A percentile compares a stretch with the other conserved stretches of the same genome.
Conservation (phyloP, 768 basidiomycete species). For the Leccinum sublutescens region DNA sequence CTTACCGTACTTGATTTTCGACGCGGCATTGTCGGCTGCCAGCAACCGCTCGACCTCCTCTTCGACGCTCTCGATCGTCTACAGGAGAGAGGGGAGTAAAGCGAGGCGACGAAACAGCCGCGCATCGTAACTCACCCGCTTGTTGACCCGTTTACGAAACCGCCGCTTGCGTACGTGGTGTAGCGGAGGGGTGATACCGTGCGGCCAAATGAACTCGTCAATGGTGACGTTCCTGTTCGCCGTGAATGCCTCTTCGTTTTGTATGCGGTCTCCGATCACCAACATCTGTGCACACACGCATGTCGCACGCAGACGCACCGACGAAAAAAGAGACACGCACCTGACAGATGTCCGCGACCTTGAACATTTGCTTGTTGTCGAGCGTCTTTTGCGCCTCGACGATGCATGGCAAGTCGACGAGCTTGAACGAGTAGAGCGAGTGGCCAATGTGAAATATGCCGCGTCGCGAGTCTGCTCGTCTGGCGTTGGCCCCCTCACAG, state of each 20-base stretch:
- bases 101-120: not conserved
- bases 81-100: constrained; percentile 1
- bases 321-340: constrained; percentile 39
- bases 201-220: constrained; percentile 96
- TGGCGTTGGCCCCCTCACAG: constrained; percentile 8
- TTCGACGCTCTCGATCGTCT: constrained; percentile 95
- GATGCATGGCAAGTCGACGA: constrained; percentile 94
- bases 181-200: constrained; percentile 92
- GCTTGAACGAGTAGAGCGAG: constrained; percentile 80
- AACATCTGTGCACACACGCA: constrained; percentile 68
- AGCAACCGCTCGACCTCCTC: constrained; percentile 87
- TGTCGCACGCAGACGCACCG: constrained; percentile 12
- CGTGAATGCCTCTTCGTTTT: constrained; percentile 63
- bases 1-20: constrained; percentile 76
- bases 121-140: constrained; percentile 49
- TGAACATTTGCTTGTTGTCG: constrained; percentile 97
- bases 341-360: constrained; percentile 98
- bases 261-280: constrained; percentile 74
- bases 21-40: constrained; percentile 73
- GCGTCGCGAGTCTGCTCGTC: constrained; percentile 73
- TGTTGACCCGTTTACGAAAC: constrained; percentile 87
- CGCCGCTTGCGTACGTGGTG: constrained; percentile 87
- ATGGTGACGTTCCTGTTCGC: constrained; percentile 76
- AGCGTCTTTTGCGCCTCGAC: constrained; percentile 94
- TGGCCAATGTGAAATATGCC: constrained; percentile 87